Conservation (phyloP, 2,329 filamentous ascomycete genomes). For the Exophiala aquamarina region DNA sequence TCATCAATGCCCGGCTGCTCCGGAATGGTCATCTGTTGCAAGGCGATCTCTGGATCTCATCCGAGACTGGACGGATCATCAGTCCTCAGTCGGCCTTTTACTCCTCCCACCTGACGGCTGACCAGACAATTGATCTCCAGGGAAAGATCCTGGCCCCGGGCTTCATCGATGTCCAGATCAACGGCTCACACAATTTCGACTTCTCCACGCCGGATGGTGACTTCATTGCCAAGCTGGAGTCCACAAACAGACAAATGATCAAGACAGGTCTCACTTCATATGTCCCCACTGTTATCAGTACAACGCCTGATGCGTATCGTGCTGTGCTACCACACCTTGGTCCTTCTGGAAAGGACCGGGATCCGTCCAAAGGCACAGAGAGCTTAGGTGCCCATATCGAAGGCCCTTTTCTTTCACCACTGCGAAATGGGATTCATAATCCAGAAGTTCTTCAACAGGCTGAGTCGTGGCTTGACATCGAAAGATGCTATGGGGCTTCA, state of each 20-base stretch:
- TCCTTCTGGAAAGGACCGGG: slow-evolving; percentile 63
- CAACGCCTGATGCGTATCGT: slow-evolving; percentile 77
- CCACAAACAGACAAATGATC: slow-evolving; percentile 70
- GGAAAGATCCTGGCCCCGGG: slow-evolving; percentile 83
- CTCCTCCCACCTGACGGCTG: slow-evolving; percentile 54
- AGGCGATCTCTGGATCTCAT: slow-evolving; percentile 87
- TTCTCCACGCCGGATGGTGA: slow-evolving; percentile 70
- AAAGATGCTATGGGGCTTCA: slow-evolving; percentile 59
- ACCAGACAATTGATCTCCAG: slow-evolving; percentile 73
- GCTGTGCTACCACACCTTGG: slow-evolving; percentile 71
- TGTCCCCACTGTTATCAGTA: slow-evolving; percentile 80
- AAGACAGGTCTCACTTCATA: slow-evolving; percentile 85
- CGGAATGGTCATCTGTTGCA: slow-evolving; percentile 66
- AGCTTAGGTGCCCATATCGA: slow-evolving; percentile 89
- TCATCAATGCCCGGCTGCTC: slow-evolving; percentile 82
- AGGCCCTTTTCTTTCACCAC: slow-evolving; percentile 80
- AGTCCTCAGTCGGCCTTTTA: slow-evolving; percentile 63
- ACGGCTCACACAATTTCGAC: slow-evolving; percentile 90
- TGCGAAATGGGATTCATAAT: slow-evolving; percentile 86
- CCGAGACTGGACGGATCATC: slow-evolving; percentile 76
- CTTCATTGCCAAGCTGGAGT: slow-evolving; percentile 71
- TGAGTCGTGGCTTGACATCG: slow-evolving; percentile 59
- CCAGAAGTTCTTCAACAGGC: slow-evolving; percentile 65
- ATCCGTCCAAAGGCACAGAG: slow-evolving; percentile 70
- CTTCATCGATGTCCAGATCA: slow-evolving; percentile 88